Conservation (phyloP, 192 early-diverging fungal species). For the Backusella sp. region DNA sequence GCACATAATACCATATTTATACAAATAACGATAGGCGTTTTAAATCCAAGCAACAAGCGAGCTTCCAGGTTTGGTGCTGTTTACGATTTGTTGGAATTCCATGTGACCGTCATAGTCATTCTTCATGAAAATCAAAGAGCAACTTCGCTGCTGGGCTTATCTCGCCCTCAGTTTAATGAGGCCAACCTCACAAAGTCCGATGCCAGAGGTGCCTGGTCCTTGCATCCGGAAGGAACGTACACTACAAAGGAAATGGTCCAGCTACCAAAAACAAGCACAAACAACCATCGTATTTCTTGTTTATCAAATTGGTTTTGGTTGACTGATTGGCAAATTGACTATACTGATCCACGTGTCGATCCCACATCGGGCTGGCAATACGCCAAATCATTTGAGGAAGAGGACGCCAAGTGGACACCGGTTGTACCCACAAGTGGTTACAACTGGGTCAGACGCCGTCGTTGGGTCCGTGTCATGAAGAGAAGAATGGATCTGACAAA, state of each 20-base stretch:
- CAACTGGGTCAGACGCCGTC: slow-evolving; percentile 63
- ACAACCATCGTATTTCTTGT: slow-evolving; percentile 20
- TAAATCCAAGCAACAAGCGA: slow-evolving; percentile 13
- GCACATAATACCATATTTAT: background rate
- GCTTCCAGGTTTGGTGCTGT: slow-evolving; percentile 32
- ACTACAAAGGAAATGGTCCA: slow-evolving; percentile 50
- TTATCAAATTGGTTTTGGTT: slow-evolving; percentile 73
- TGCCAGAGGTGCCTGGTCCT: slow-evolving; percentile 61
- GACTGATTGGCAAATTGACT: slow-evolving; percentile 78
- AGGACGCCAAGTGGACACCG: slow-evolving; percentile 52
- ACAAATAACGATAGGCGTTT: background rate
- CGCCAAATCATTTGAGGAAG: slow-evolving; percentile 53
- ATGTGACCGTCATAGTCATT: slow-evolving; percentile 57
- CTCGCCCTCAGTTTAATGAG: slow-evolving; percentile 51
- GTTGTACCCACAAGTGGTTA: slow-evolving; percentile 44
- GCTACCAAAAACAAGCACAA: slow-evolving; percentile 37
- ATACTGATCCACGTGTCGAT: slow-evolving; percentile 56
- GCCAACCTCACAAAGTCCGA: slow-evolving; percentile 49
- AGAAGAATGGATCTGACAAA: slow-evolving; percentile 49
- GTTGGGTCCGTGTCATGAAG: slow-evolving; percentile 82
- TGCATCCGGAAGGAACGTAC: slow-evolving; percentile 48
- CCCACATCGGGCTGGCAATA: slow-evolving; percentile 74
- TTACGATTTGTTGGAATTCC: slow-evolving; percentile 46
- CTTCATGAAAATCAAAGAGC: slow-evolving; percentile 74
- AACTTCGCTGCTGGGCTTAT: slow-evolving; percentile 46